Base-by-base conservation (phyloP, 805 yeast genomes). In the Ogataea pini region DNA sequence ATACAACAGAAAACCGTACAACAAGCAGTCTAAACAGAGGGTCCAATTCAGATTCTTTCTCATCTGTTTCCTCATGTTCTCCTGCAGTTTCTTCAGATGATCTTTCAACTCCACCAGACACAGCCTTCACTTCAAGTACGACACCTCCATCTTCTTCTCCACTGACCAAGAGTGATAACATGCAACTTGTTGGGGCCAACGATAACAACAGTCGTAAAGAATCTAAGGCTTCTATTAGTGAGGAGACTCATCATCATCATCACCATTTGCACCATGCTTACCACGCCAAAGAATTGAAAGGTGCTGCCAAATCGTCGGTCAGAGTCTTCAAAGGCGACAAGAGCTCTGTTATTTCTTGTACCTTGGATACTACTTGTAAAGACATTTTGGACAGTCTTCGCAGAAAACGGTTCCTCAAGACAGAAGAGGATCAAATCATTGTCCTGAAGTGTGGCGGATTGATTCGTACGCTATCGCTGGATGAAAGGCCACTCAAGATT, bases 321-420 rank as follows among this genome's bases (percentile, higher is more conserved):
- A 81, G 96, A 51, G 83, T 92, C 1, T 90, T 86, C 70, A 82
- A 86, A 49, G 86, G 82, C 44, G 96, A 88, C 49, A 91, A 89
- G 55, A 86, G 94, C 13, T 74, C 83, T 0, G 88, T 96, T 1
- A 70, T 92, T 17, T 81, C 90, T 13, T 85, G 96, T 61, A 80
- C 92, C 0, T 75, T 86, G 28, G 87, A 85, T 49, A 86, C 90
- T 1, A 80, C 92, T 0, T 87, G 89, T 0, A 76, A 81, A 7
- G 96, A 89, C 41, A 70, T 94, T 44, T 71, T 92, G 33, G 80
- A 79, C 27, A 76, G 79, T 41, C 78, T 89, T 19, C 87, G 86
- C 54, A 80, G 86, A 50, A 91, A 92, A 66, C 86, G 90, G 60
- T 86, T 86, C 57, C 68, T 86, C 45, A 85, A 83, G 44, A 70